Evolutionary conservation across 495 filamentous ascomycete species (phyloP).

Genomic region (Neurospora tetraspora): DNA sequence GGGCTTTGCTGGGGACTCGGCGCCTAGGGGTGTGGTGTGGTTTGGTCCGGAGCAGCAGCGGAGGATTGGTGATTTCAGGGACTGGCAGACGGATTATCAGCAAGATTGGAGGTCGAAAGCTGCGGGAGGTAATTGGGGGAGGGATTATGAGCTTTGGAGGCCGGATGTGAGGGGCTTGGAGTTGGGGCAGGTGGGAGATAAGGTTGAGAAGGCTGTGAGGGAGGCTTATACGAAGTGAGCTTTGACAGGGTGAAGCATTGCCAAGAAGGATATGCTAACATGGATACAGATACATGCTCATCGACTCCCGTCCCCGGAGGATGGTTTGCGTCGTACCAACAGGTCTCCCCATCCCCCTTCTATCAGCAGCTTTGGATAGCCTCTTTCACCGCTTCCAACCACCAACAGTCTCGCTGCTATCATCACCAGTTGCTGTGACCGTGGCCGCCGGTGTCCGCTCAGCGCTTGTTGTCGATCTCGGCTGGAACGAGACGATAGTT

Average conservation of each 20-base stretch:
- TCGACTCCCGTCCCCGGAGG: conserved; percentile 64
- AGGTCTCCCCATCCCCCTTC: conserved; percentile 62
- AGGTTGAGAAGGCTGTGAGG: conserved; percentile 73
- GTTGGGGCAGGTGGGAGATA: conserved; percentile 73
- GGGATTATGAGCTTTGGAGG: conserved; percentile 71
- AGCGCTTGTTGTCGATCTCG: conserved; percentile 75
- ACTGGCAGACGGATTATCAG: conserved; percentile 50
- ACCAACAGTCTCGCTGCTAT: conserved; percentile 72
- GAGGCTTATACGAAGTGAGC: conserved; percentile 70
- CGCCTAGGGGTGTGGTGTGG: conserved; percentile 58
- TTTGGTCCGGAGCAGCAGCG: conserved; percentile 66
- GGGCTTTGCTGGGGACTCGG: conserved; percentile 73
- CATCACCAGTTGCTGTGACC: conserved; percentile 58
- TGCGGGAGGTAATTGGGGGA: conserved; percentile 49
- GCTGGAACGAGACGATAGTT: conserved; percentile 79
- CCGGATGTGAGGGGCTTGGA: conserved; percentile 63
- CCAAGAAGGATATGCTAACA: too few relatives aligned
- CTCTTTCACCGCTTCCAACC: conserved; percentile 72
- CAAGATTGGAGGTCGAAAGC: conserved; percentile 34
- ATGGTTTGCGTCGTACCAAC: conserved; percentile 66
- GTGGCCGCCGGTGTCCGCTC: conserved; percentile 73
- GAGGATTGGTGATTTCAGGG: conserved; percentile 71
- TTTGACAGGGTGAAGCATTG: neutral
- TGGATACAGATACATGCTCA: conserved; percentile 53
- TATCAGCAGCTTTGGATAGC: conserved; percentile 63